Conservation (phyloP, 2,329 filamentous ascomycete species). For the Fonsecaea nubica region DNA sequence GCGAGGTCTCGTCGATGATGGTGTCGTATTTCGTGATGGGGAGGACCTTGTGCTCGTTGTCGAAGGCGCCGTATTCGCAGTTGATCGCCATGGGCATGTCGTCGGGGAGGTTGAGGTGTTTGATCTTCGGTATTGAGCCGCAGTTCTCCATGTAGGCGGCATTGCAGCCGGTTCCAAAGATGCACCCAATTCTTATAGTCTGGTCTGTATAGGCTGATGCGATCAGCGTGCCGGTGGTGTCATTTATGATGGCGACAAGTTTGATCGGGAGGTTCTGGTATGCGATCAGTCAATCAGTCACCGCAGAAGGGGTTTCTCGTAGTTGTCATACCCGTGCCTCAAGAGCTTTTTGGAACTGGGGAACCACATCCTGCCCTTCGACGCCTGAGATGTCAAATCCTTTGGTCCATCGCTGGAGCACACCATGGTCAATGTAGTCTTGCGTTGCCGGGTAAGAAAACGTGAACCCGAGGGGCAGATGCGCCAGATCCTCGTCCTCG, state of each 20-base stretch:
- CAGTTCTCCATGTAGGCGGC: slow-evolving; percentile 97
- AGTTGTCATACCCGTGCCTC: slow-evolving; percentile 64
- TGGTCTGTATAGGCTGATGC: slow-evolving; percentile 96
- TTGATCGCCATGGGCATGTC: slow-evolving; percentile 92
- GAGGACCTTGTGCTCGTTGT: slow-evolving; percentile 88
- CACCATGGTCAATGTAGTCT: slow-evolving; percentile 88
- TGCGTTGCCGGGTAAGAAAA: slow-evolving; percentile 96
- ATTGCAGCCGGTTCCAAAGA: slow-evolving; percentile 98
- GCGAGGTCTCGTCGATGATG: slow-evolving; percentile 87
- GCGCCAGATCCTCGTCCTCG: slow-evolving; percentile 64
- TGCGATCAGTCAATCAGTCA: slow-evolving; percentile 8
- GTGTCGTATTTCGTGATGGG: slow-evolving; percentile 85
- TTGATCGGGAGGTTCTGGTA: slow-evolving; percentile 65
- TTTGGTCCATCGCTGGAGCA: slow-evolving; percentile 96
- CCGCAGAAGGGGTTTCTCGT: not conserved
- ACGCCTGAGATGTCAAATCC: slow-evolving; percentile 93
- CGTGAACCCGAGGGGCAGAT: slow-evolving; percentile 85
- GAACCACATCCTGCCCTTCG: slow-evolving; percentile 87
- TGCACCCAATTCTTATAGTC: slow-evolving; percentile 92
- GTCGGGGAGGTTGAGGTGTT: slow-evolving; percentile 83
- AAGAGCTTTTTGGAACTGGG: slow-evolving; percentile 81
- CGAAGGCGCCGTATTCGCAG: slow-evolving; percentile 96
- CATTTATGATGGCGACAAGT: slow-evolving; percentile 91
- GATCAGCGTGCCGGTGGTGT: slow-evolving; percentile 95
- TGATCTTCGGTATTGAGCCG: slow-evolving; percentile 90